Percentiles rank a stretch among this genome's conserved stretches.
phyloP scores from a whole-genome alignment of 371 early-diverging fungal genomes.

The Saksenaea vasiformis region DNA sequence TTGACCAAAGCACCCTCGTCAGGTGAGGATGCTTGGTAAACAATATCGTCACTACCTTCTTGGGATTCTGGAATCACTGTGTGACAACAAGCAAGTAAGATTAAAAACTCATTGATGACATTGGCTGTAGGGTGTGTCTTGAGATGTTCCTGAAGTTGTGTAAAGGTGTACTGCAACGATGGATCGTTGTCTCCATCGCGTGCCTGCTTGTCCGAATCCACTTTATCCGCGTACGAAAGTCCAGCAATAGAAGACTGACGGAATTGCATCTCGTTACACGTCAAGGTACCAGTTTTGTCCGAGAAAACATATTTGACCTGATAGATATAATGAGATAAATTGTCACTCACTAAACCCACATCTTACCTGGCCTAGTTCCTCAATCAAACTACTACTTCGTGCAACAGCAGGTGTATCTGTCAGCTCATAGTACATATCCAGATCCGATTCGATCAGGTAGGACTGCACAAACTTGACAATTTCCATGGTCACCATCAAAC shows the following conservation, averaged over 20 bases:
- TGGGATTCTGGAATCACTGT: slow-evolving; percentile 93
- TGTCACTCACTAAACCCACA: too few relatives aligned
- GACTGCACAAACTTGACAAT: slow-evolving; percentile 86
- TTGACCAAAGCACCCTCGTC: slow-evolving; percentile 91
- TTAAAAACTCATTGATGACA: slow-evolving; percentile 75
- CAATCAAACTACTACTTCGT: slow-evolving; percentile 87
- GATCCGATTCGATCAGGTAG: slow-evolving; percentile 76
- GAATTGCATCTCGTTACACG: slow-evolving; percentile 96
- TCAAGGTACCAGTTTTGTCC: slow-evolving; percentile 96
- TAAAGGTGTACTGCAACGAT: slow-evolving; percentile 68
- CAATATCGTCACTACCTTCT: slow-evolving; percentile 68
- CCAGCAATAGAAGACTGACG: slow-evolving; percentile 84
- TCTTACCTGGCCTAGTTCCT: slow-evolving; percentile 86
- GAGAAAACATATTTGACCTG: slow-evolving; percentile 84
- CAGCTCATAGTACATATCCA: slow-evolving; percentile 86
- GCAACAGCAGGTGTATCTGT: slow-evolving; percentile 86
- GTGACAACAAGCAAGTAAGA: slow-evolving; percentile 91
- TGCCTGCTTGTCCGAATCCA: slow-evolving; percentile 77
- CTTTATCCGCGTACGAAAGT: slow-evolving; percentile 72
- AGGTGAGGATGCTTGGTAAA: slow-evolving; percentile 90
- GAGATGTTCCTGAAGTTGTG: slow-evolving; percentile 64
- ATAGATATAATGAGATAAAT: neutral
- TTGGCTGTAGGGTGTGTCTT: slow-evolving; percentile 63
- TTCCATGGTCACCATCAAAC: slow-evolving; percentile 92
- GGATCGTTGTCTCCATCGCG: slow-evolving; percentile 65